Conservation (phyloP, 192 early-diverging fungal genomes). For the Podila verticillata region DNA sequence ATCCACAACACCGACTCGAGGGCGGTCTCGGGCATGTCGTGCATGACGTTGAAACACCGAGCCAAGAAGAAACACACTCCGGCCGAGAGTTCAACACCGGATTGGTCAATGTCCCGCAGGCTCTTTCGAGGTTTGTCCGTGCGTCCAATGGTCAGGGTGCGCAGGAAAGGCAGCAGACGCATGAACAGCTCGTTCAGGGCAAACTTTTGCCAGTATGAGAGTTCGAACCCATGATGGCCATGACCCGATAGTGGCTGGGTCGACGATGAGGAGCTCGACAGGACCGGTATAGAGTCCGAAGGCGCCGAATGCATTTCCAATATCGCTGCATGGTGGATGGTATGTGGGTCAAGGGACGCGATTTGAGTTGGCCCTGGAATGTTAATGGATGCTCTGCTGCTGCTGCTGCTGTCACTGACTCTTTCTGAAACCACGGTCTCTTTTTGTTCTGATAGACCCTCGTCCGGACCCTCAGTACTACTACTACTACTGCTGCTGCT, state of each 20-base stretch:
- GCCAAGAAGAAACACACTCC: slow-evolving; percentile 49
- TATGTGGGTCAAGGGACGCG: neutral
- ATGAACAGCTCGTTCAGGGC: slow-evolving; percentile 47
- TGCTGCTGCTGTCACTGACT: slow-evolving; percentile 13
- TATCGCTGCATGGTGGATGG: neutral
- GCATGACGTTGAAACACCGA: slow-evolving; percentile 50
- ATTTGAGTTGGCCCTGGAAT: neutral
- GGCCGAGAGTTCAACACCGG: slow-evolving; percentile 24
- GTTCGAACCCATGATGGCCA: slow-evolving; percentile 32
- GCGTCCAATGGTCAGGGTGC: slow-evolving; percentile 43
- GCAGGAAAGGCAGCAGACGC: slow-evolving; percentile 30
- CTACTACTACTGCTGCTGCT: neutral
- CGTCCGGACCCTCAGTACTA: neutral
- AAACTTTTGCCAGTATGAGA: slow-evolving; percentile 53
- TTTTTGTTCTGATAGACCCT: neutral
- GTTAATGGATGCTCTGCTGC: neutral
- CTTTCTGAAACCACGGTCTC: neutral
- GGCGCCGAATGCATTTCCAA: neutral
- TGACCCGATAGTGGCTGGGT: slow-evolving; percentile 4
- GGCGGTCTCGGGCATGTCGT: slow-evolving; percentile 49
- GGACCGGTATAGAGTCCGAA: slow-evolving; percentile 23
- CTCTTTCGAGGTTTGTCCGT: slow-evolving; percentile 31
- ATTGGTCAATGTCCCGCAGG: slow-evolving; percentile 2
- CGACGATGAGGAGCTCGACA: slow-evolving; percentile 3
- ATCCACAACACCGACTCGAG: slow-evolving; percentile 48